phyloP scores from a whole-genome alignment of 2,329 filamentous ascomycete genomes.

The Colletotrichum limetticola region DNA sequence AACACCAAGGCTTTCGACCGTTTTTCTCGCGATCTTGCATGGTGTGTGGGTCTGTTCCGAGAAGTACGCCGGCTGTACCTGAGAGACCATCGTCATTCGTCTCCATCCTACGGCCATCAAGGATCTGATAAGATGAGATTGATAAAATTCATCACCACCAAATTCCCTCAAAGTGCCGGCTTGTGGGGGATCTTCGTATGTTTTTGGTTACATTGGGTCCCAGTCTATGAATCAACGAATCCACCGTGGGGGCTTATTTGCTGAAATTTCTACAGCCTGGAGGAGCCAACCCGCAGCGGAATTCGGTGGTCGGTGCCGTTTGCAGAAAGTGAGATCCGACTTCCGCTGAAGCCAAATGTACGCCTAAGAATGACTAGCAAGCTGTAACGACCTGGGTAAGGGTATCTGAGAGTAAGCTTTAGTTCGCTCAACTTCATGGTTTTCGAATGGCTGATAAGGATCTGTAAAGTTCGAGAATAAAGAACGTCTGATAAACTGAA shows the following conservation, averaged over 20 bases:
- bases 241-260: slow-evolving; percentile 8
- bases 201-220: slow-evolving; percentile 1
- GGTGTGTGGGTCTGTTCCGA: slow-evolving; percentile 7
- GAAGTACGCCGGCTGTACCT: not conserved
- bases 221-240: not conserved
- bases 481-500: too few relatives aligned
- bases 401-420: too few relatives aligned
- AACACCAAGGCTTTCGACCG: too few relatives aligned
- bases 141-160: slow-evolving; percentile 1
- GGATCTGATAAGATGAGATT: slow-evolving; percentile 32
- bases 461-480: too few relatives aligned
- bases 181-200: not conserved
- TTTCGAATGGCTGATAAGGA: too few relatives aligned
- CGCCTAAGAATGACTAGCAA: too few relatives aligned
- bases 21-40: not conserved
- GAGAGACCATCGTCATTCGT: not conserved
- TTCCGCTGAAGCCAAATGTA: not conserved
- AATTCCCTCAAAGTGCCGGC: slow-evolving; percentile 5
- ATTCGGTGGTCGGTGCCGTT: not conserved
- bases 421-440: too few relatives aligned
- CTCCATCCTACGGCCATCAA: not conserved
- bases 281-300: not conserved
- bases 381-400: too few relatives aligned
- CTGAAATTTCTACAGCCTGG: not conserved
- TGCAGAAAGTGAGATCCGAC: not conserved